A percentile compares a stretch with the other conserved stretches of the same genome.
phyloP scores from a whole-genome alignment of 257 asterid genomes.

The Nicotiana knightiana region DNA sequence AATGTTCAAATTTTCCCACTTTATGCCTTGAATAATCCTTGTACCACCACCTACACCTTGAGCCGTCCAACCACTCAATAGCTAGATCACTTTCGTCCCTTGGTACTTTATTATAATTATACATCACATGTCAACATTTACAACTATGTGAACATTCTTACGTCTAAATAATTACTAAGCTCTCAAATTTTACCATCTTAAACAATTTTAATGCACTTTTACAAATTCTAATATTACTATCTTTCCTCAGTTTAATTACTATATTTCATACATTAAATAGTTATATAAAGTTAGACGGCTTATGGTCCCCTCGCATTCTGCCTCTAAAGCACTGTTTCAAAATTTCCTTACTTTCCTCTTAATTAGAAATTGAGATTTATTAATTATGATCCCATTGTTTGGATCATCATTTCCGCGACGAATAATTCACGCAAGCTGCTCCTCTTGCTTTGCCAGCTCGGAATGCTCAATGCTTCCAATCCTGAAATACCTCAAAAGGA shows the following conservation, averaged over 20 bases:
- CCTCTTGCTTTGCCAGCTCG: neutral
- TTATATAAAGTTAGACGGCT: too few relatives aligned
- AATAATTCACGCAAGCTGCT: neutral
- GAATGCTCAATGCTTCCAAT: neutral
- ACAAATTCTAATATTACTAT: neutral
- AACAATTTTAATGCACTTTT: too few relatives aligned
- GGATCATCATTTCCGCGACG: neutral
- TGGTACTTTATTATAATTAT: too few relatives aligned
- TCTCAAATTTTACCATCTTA: too few relatives aligned
- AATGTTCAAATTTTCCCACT: neutral
- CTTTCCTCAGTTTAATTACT: neutral
- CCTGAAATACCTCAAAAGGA: constrained; percentile 9
- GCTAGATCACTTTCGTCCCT: neutral
- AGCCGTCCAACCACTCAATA: neutral
- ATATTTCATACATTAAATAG: neutral
- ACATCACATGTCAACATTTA: too few relatives aligned
- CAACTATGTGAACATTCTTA: too few relatives aligned
- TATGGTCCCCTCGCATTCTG: too few relatives aligned
- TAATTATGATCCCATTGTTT: neutral
- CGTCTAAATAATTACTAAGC: too few relatives aligned
- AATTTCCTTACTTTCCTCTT: neutral
- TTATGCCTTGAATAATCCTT: neutral
- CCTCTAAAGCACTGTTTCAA: neutral
- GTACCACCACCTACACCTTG: neutral
- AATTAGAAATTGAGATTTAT: neutral